Percentiles rank a stretch among this genome's conserved stretches.
phyloP scores from a whole-genome alignment of 352 stramenopile genomes.

The Globisporangium cederbergense region DNA sequence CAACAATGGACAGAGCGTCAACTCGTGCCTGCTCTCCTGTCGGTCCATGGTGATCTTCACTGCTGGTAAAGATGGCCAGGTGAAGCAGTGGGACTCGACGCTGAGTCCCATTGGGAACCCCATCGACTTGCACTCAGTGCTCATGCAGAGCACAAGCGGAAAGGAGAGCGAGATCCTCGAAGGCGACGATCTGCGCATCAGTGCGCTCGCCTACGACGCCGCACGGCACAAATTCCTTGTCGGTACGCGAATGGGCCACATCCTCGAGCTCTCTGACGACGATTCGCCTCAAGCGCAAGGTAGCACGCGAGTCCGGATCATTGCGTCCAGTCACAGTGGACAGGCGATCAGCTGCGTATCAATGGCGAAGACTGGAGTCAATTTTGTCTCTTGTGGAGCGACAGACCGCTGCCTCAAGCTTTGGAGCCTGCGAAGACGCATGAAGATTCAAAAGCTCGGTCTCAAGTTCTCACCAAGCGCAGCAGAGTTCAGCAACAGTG shows the following conservation, averaged over 20 bases:
- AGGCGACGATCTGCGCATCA: conserved; percentile 65
- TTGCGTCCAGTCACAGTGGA: conserved; percentile 47
- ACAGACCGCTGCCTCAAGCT: conserved; percentile 39
- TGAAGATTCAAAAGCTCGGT: conserved; percentile 21
- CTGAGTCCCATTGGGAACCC: conserved; percentile 64
- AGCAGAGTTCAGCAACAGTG: conserved; percentile 39
- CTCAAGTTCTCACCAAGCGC: conserved; percentile 27
- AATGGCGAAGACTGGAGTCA: conserved; percentile 29
- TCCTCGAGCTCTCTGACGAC: conserved; percentile 47
- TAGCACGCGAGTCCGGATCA: conserved; percentile 21
- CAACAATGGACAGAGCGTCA: conserved; percentile 45
- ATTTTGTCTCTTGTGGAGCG: conserved; percentile 48
- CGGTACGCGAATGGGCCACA: conserved; percentile 51
- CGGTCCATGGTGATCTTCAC: conserved; percentile 80
- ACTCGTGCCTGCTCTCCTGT: conserved; percentile 50
- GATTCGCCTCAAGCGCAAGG: not conserved
- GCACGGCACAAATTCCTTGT: conserved; percentile 45
- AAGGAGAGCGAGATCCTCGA: conserved; percentile 19
- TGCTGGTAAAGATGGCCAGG: conserved; percentile 62
- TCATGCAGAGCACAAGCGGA: conserved; percentile 1
- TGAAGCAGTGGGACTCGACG: conserved; percentile 83
- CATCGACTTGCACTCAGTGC: conserved; percentile 48
- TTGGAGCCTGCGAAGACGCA: conserved; percentile 57
- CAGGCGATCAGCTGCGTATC: conserved; percentile 21
- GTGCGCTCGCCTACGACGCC: conserved; percentile 67